A percentile compares a stretch with the other conserved stretches of the same genome.
These are phyloP conservation scores for Phytomonas francai DNA, from an alignment of 208 protist species.

Conservation along the genomic window DNA sequence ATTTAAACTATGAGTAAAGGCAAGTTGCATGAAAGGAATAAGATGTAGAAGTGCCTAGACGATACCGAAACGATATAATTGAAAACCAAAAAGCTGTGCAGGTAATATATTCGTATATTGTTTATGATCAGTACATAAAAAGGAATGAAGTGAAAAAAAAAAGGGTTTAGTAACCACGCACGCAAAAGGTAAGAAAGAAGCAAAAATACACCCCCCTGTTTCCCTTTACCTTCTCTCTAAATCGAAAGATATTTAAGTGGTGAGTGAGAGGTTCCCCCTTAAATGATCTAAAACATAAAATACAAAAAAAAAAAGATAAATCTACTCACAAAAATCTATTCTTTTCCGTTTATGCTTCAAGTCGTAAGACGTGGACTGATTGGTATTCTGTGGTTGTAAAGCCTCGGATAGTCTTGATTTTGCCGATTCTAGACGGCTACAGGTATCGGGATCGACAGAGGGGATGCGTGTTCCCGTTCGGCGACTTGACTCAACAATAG, in stretches of 20 bases:
- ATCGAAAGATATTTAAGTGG: conserved; percentile 10
- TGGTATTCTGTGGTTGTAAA: conserved; percentile 18
- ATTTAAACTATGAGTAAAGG: conserved; percentile 14
- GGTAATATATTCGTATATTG: not conserved
- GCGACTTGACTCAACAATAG: conserved; percentile 33
- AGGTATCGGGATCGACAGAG: conserved; percentile 38
- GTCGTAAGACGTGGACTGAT: not conserved
- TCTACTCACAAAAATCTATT: conserved; percentile 7
- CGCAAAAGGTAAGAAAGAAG: conserved; percentile 12
- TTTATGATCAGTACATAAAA: conserved; percentile 4
- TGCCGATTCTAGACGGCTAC: conserved; percentile 38
- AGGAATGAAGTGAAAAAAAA: conserved; percentile 17
- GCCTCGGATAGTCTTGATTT: conserved; percentile 21
- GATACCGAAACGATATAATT: not conserved
- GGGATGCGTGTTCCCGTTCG: conserved; percentile 21
- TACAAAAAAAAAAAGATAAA: conserved; percentile 5
- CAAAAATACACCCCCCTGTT: conserved; percentile 10
- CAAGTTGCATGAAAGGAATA: not conserved
- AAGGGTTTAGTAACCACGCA: conserved; percentile 6
- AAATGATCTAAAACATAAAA: not conserved
- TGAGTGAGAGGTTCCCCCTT: not conserved
- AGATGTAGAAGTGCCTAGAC: not conserved
- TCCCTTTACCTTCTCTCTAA: conserved; percentile 2
- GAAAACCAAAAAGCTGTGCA: not conserved
- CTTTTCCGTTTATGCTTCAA: conserved; percentile 25